Conservation (phyloP, 2,329 filamentous ascomycete species). For the Diaporthe citrichinensis region DNA sequence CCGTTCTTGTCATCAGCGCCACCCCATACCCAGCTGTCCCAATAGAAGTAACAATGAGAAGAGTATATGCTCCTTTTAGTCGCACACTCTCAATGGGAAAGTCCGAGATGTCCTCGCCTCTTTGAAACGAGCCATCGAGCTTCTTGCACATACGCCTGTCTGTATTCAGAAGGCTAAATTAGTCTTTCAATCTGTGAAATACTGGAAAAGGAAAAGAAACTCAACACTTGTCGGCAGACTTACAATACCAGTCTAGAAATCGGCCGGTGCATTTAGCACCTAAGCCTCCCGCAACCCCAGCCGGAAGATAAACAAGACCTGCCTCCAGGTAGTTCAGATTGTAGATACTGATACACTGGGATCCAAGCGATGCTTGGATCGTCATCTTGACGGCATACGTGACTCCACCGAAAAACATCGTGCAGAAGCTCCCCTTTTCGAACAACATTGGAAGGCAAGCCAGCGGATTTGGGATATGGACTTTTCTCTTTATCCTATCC, state of each 20-base stretch:
- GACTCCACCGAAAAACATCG: conserved; percentile 37
- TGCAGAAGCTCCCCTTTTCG: conserved; percentile 43
- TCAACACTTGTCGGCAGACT: not conserved
- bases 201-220: not conserved
- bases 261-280: not conserved
- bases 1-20: conserved; percentile 2
- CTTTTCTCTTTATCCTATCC: not conserved
- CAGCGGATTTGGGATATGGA: conserved; percentile 42
- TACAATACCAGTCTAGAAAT: conserved; percentile 16
- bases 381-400: conserved; percentile 45
- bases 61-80: conserved; percentile 8
- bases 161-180: not conserved
- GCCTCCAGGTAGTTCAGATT: conserved; percentile 45
- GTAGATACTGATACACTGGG: conserved; percentile 46
- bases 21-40: not conserved
- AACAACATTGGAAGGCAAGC: conserved; percentile 42
- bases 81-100: conserved; percentile 9
- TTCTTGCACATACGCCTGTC: not conserved
- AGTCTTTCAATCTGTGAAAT: not conserved
- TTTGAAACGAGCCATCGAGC: conserved; percentile 4
- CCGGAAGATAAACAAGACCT: conserved; percentile 46
- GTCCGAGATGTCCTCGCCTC: conserved; percentile 3
- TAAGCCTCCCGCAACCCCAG: not conserved
- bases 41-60: not conserved
- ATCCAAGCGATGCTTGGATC: conserved; percentile 45